Percentiles rank a stretch among this genome's conserved stretches.
Evolutionary conservation across 305 asterid genomes (phyloP).

Genomic region (Fraxinus albicans): DNA sequence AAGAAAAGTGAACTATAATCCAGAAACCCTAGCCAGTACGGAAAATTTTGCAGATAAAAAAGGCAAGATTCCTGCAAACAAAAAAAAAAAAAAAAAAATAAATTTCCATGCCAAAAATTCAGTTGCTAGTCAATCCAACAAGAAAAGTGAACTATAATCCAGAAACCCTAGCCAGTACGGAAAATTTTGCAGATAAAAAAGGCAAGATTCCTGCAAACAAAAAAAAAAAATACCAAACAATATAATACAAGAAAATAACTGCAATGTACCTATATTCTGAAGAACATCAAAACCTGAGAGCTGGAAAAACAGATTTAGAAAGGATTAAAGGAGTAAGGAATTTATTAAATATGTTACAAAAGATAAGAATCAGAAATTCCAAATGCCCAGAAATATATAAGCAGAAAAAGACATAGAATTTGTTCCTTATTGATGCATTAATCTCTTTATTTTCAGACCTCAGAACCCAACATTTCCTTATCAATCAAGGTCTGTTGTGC

Average conservation of each 20-base stretch:
- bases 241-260: background rate
- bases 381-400: background rate
- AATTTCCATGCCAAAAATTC: slow-evolving; percentile 9
- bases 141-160: background rate
- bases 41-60: background rate
- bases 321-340: background rate
- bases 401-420: slow-evolving; percentile 22
- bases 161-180: slow-evolving; percentile 6
- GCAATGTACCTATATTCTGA: background rate
- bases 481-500: slow-evolving; percentile 20
- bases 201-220: background rate
- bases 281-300: background rate
- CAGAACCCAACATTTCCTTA: slow-evolving; percentile 33
- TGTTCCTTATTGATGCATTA: slow-evolving; percentile 21
- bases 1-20: background rate
- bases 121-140: background rate
- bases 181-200: background rate
- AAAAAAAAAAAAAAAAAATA: background rate
- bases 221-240: background rate
- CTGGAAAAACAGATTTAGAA: background rate
- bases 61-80: background rate
- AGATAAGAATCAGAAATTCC: background rate
- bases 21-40: slow-evolving; percentile 4
- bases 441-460: slow-evolving; percentile 45
- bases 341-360: background rate